These are phyloP conservation scores for Spathaspora gorwiae DNA, from an alignment of 805 yeast genomes.

Conservation along the genomic window DNA sequence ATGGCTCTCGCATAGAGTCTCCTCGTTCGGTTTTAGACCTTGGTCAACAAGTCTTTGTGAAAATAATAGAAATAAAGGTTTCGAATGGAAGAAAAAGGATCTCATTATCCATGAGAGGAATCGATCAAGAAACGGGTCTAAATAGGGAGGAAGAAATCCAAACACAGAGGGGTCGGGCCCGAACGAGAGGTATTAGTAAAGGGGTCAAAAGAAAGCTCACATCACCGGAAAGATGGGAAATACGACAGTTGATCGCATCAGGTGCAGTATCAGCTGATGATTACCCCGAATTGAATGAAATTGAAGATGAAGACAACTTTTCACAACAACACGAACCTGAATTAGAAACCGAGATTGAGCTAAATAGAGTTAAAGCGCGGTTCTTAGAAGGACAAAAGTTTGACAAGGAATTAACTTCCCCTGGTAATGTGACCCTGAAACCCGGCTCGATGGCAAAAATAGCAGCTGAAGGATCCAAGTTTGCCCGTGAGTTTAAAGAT, in stretches of 20 bases:
- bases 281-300: constrained; percentile 52
- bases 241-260: constrained; percentile 73
- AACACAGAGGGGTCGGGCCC: background rate
- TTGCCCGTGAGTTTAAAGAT: constrained; percentile 63
- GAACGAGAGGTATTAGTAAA: constrained; percentile 11
- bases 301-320: constrained; percentile 14
- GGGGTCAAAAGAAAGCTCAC: constrained; percentile 48
- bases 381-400: constrained; percentile 53
- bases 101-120: constrained; percentile 61
- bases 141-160: constrained; percentile 21
- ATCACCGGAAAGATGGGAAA: constrained; percentile 90
- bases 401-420: background rate
- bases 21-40: constrained; percentile 55
- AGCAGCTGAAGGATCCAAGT: constrained; percentile 68
- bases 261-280: constrained; percentile 68
- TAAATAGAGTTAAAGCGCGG: constrained; percentile 63
- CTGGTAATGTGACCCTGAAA: constrained; percentile 29
- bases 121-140: constrained; percentile 67
- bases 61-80: constrained; percentile 37
- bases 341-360: constrained; percentile 65
- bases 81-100: constrained; percentile 42
- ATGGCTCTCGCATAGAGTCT: constrained; percentile 43
- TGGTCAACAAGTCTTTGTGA: constrained; percentile 63
- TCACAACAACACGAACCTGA: constrained; percentile 10
- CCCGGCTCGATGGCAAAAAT: constrained; percentile 76